A percentile compares a stretch with the other conserved stretches of the same genome.
These are phyloP conservation scores for Phytopythium oedochilum DNA, from an alignment of 352 stramenopile species.

Conservation along the genomic window DNA sequence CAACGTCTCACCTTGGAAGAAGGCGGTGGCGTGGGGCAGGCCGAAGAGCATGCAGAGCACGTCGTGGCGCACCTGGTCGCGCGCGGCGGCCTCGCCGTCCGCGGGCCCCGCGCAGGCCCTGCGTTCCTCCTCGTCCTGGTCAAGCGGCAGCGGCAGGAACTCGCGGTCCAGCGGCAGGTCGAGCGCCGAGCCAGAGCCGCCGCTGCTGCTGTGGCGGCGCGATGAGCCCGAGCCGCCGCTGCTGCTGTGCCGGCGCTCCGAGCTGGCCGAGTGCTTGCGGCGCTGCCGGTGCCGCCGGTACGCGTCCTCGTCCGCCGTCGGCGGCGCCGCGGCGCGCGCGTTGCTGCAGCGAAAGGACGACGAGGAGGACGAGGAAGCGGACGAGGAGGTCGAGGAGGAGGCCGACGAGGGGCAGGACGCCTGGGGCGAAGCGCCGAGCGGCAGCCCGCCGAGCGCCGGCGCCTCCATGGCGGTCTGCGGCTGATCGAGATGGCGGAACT, in stretches of 20 bases:
- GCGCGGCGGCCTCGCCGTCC: slow-evolving; percentile 21
- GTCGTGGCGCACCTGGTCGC: slow-evolving; percentile 65
- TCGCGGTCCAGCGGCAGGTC: slow-evolving; percentile 44
- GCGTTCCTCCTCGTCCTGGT: slow-evolving; percentile 15
- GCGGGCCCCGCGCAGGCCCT: neutral
- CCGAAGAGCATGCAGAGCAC: slow-evolving; percentile 88
- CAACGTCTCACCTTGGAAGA: slow-evolving; percentile 57
- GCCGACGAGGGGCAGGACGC: neutral
- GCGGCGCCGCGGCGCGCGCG: too few species aligned
- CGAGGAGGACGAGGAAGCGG: neutral
- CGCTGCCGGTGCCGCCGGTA: neutral
- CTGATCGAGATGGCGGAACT: neutral
- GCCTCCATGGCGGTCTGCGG: neutral
- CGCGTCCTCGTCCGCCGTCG: neutral
- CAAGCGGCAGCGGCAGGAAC: slow-evolving; percentile 30
- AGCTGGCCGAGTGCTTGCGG: slow-evolving; percentile 10
- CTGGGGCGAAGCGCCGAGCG: neutral
- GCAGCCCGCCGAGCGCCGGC: neutral
- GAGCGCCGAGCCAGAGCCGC: slow-evolving; percentile 12
- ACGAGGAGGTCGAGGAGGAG: neutral
- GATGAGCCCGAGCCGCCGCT: neutral
- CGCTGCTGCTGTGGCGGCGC: slow-evolving; percentile 9
- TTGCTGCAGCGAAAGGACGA: neutral
- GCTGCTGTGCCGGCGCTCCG: slow-evolving; percentile 5
- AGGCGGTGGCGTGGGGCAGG: slow-evolving; percentile 59